phyloP scores from a whole-genome alignment of 768 basidiomycete species.

The Serendipita sp. region DNA sequence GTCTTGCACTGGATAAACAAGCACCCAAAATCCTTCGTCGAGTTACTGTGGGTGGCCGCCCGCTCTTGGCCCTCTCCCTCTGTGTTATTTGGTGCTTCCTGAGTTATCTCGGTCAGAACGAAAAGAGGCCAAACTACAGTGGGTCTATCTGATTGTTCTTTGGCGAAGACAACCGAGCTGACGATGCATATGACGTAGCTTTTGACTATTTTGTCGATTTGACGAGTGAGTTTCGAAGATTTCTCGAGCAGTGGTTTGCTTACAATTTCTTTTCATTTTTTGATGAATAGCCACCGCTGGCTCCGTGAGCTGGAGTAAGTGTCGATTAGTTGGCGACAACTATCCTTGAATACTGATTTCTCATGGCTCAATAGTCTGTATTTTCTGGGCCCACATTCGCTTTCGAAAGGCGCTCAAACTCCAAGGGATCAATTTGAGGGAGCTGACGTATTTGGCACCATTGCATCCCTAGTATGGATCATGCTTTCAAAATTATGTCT shows the following conservation, averaged over 20 bases:
- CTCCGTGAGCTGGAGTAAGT: constrained; percentile 2
- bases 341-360: background rate
- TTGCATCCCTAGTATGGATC: background rate
- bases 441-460: background rate
- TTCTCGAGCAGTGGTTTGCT: background rate
- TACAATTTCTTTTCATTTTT: background rate
- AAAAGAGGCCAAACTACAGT: background rate
- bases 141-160: background rate
- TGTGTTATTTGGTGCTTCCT: background rate
- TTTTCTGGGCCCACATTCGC: constrained; percentile 1
- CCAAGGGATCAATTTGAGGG: background rate
- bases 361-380: background rate
- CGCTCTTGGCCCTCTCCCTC: background rate
- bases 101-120: constrained; percentile 1
- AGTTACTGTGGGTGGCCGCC: background rate
- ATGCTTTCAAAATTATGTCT: background rate
- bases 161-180: no score
- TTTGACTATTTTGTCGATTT: constrained; percentile 2
- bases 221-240: background rate
- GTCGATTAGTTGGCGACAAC: background rate
- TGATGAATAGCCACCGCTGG: background rate
- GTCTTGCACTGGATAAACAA: background rate
- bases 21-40: background rate
- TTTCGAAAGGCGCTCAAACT: background rate
- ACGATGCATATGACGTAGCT: background rate